These are phyloP conservation scores for Saccharomyces jurei DNA, from an alignment of 805 yeast genomes.

Conservation along the genomic window DNA sequence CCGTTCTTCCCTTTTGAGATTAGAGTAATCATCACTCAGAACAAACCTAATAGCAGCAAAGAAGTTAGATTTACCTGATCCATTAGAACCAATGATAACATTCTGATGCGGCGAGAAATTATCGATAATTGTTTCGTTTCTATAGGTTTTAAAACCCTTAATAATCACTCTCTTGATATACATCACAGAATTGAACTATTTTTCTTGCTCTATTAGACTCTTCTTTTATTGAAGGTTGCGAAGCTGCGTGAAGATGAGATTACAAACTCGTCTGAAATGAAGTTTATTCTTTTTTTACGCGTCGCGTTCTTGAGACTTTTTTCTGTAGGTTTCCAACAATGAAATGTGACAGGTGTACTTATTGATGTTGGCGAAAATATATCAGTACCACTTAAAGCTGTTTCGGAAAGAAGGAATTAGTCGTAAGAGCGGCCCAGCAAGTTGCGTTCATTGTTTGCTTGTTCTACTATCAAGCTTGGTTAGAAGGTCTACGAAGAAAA, in stretches of 20 bases:
- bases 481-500: not conserved
- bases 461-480: not conserved
- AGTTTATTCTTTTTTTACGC: not conserved
- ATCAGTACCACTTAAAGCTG: not conserved
- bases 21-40: slow-evolving; percentile 79
- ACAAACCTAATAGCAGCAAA: slow-evolving; percentile 93
- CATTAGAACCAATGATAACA: slow-evolving; percentile 85
- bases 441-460: not conserved
- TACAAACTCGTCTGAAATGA: not conserved
- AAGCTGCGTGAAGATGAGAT: not conserved
- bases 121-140: slow-evolving; percentile 71
- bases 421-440: not conserved
- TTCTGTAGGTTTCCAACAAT: not conserved
- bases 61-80: slow-evolving; percentile 94
- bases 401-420: not conserved
- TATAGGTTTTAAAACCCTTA: slow-evolving; percentile 91
- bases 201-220: not conserved
- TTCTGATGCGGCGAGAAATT: slow-evolving; percentile 73
- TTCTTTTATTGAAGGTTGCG: not conserved
- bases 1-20: slow-evolving; percentile 76
- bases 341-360: not conserved
- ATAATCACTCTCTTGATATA: slow-evolving; percentile 52
- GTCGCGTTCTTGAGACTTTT: not conserved
- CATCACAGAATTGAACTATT: slow-evolving; percentile 19
- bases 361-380: not conserved